A percentile compares a stretch with the other conserved stretches of the same genome.
Conservation (phyloP, 331 rosid genomes). For the Acacia concinna region DNA sequence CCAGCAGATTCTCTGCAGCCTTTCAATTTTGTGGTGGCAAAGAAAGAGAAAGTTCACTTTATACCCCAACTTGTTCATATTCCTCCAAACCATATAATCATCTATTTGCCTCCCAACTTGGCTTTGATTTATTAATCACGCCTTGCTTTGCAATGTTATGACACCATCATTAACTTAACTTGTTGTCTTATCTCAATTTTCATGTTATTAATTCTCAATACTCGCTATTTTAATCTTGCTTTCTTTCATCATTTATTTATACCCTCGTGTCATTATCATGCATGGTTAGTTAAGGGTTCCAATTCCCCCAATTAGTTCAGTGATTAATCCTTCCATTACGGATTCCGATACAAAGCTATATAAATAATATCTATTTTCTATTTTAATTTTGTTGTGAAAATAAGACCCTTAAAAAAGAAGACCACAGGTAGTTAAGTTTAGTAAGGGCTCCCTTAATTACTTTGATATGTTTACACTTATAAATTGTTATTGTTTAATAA, state of each 20-base stretch:
- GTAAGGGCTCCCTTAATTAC: background rate
- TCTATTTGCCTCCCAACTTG: slow-evolving; percentile 30
- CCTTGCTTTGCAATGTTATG: slow-evolving; percentile 26
- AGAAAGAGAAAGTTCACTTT: slow-evolving; percentile 35
- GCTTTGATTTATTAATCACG: background rate
- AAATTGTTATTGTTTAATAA: background rate
- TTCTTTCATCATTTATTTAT: background rate
- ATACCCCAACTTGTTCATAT: slow-evolving; percentile 47
- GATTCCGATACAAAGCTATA: background rate
- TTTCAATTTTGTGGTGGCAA: background rate
- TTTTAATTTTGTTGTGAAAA: background rate
- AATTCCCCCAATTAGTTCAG: background rate
- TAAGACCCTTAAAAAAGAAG: too few relatives aligned
- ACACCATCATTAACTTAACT: background rate
- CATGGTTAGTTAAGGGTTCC: background rate
- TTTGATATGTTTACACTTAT: background rate
- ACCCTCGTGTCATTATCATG: background rate
- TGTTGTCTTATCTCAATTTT: background rate
- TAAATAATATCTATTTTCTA: background rate
- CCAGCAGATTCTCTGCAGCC: slow-evolving; percentile 37
- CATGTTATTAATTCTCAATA: background rate
- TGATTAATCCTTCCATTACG: background rate
- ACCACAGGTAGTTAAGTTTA: too few relatives aligned
- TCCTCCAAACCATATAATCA: slow-evolving; percentile 4
- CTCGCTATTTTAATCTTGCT: background rate